Evolutionary conservation across 371 early-diverging fungal species (phyloP).

Genomic region (Blakeslea trispora): DNA sequence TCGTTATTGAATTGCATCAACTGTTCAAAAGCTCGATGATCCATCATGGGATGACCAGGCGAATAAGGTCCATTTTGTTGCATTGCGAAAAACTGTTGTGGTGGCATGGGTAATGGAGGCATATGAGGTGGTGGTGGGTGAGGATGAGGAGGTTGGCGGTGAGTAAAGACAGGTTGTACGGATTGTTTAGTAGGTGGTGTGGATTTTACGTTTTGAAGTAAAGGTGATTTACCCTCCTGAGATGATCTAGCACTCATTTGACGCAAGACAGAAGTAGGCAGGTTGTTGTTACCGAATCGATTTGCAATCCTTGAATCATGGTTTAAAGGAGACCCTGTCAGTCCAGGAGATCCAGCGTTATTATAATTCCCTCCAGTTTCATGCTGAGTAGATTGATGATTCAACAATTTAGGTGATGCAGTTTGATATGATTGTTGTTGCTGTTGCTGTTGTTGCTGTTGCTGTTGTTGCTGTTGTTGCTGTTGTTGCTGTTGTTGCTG

Average conservation of each 20-base stretch:
- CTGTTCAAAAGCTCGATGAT: slow-evolving; percentile 22
- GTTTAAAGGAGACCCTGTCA: slow-evolving; percentile 13
- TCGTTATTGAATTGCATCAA: slow-evolving; percentile 12
- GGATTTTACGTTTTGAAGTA: slow-evolving; percentile 28
- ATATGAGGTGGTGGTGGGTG: slow-evolving; percentile 16
- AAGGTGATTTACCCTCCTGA: slow-evolving; percentile 37
- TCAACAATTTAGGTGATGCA: slow-evolving; percentile 5
- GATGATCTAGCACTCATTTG: slow-evolving; percentile 62
- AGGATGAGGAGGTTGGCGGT: no score
- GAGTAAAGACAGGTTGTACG: neutral
- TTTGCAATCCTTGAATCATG: slow-evolving; percentile 23
- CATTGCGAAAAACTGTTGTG: slow-evolving; percentile 5
- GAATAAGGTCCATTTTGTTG: slow-evolving; percentile 19
- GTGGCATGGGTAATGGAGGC: slow-evolving; percentile 19
- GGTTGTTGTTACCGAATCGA: slow-evolving; percentile 54
- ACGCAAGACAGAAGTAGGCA: slow-evolving; percentile 69
- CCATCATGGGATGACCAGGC: slow-evolving; percentile 27
- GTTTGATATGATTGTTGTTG: slow-evolving; percentile 15
- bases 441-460: slow-evolving; percentile 17
- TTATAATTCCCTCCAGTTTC: no score
- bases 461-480: slow-evolving; percentile 2
- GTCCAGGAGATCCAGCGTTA: slow-evolving; percentile 7
- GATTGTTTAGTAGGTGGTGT: slow-evolving; percentile 12
- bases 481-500: no score
- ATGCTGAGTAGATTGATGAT: no score